phyloP scores from a whole-genome alignment of 305 asterid species.

The Fraxinus latifolia region DNA sequence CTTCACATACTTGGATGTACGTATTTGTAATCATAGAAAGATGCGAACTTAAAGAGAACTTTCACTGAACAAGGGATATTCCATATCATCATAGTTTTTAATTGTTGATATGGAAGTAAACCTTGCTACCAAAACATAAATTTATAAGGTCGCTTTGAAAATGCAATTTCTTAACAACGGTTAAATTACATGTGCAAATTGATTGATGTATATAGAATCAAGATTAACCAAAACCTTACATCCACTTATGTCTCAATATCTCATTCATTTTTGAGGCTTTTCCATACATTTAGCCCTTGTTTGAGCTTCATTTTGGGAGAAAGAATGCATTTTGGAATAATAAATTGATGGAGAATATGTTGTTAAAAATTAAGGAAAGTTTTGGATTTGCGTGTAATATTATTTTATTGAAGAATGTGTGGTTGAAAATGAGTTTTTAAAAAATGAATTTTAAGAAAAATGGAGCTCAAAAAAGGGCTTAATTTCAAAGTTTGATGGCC shows the following conservation, averaged over 20 bases:
- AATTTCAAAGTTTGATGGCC: not conserved
- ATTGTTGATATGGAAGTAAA: not conserved
- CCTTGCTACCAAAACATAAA: not conserved
- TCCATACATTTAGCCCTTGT: not conserved
- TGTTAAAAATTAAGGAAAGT: too few relatives aligned
- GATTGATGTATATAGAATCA: not conserved
- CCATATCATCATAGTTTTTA: not conserved
- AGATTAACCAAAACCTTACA: not conserved
- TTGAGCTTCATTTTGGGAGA: too few relatives aligned
- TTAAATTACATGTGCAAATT: not conserved
- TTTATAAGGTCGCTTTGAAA: not conserved
- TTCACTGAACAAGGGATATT: not conserved
- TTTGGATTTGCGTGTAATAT: too few relatives aligned
- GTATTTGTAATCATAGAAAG: not conserved
- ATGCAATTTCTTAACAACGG: not conserved
- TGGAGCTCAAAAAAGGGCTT: too few relatives aligned
- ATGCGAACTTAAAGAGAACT: not conserved
- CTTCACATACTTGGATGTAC: not conserved
- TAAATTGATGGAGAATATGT: too few relatives aligned
- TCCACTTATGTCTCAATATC: not conserved
- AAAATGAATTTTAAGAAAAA: too few relatives aligned
- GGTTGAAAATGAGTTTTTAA: too few relatives aligned
- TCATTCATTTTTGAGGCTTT: not conserved
- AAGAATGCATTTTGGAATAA: too few relatives aligned
- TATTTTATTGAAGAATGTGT: too few relatives aligned